Conservation (phyloP, 108 stramenopile genomes). For the Mediolabrus comicus region DNA sequence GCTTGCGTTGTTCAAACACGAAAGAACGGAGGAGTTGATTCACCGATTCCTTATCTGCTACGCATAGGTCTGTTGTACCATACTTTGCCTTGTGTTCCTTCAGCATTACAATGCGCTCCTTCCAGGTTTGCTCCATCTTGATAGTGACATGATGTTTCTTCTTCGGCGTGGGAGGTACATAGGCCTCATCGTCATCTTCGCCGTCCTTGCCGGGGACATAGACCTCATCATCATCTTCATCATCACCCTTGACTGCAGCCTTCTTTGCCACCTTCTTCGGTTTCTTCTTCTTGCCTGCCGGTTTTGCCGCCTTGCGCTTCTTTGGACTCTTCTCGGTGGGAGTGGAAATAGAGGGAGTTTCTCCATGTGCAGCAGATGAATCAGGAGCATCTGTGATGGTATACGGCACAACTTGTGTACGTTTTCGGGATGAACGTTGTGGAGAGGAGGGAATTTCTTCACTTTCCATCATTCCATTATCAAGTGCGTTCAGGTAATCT, state of each 20-base stretch:
- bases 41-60: background rate
- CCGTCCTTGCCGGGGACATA: background rate
- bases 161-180: background rate
- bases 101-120: constrained; percentile 1
- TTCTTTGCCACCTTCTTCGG: constrained; percentile 1
- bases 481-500: background rate
- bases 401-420: background rate
- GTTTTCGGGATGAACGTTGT: background rate
- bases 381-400: background rate
- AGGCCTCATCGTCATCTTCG: background rate
- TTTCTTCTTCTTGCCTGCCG: background rate
- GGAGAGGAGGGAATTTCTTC: background rate
- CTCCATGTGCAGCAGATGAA: background rate
- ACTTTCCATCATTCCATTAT: background rate
- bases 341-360: background rate
- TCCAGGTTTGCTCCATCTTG: constrained; percentile 9
- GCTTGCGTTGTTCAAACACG: constrained; percentile 18
- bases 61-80: constrained; percentile 5
- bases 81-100: constrained; percentile 16
- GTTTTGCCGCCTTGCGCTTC: background rate
- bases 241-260: background rate
- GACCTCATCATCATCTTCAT: background rate
- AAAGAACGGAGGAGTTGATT: background rate
- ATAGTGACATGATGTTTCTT: background rate
- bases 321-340: background rate